Conservation (phyloP, 169 alveolate genomes). For the Cyclospora cayetanensis region DNA sequence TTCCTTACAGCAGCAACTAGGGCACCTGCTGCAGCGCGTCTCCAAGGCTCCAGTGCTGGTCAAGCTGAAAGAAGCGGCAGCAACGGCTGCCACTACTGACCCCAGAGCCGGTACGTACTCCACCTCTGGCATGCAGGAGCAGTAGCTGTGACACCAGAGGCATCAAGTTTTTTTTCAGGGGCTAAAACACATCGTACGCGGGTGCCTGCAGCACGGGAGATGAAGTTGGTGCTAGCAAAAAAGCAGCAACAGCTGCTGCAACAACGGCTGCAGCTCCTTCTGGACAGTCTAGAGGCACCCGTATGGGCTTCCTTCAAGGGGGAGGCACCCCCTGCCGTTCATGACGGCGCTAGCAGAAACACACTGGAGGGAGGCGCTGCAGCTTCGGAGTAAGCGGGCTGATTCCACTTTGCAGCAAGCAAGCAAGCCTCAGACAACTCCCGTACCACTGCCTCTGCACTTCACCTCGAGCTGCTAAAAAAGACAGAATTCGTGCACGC, state of each 20-base stretch:
- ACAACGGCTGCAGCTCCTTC: neutral
- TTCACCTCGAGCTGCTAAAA: no score
- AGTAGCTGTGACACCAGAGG: no score
- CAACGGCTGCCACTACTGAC: neutral
- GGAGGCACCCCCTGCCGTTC: neutral
- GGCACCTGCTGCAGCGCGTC: neutral
- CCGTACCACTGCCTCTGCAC: no score
- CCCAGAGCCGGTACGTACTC: neutral
- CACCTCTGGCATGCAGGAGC: neutral
- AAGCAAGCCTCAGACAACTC: no score
- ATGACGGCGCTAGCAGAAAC: no score
- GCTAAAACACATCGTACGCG: no score
- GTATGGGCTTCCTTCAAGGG: neutral
- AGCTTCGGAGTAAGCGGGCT: neutral
- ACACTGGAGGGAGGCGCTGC: no score
- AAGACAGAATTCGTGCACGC: no score
- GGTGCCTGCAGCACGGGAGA: conserved; percentile 7
- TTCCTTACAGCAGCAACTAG: neutral
- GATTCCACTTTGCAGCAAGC: no score
- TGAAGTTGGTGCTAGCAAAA: neutral
- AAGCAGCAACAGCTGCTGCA: conserved; percentile 12
- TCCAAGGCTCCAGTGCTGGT: neutral
- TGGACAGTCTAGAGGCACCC: neutral
- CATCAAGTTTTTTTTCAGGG: no score
- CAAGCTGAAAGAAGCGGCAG: neutral